Percentiles rank a stretch among this genome's conserved stretches.
Evolutionary conservation across 768 basidiomycete genomes (phyloP).

Genomic region (Serpula lacrymans): DNA sequence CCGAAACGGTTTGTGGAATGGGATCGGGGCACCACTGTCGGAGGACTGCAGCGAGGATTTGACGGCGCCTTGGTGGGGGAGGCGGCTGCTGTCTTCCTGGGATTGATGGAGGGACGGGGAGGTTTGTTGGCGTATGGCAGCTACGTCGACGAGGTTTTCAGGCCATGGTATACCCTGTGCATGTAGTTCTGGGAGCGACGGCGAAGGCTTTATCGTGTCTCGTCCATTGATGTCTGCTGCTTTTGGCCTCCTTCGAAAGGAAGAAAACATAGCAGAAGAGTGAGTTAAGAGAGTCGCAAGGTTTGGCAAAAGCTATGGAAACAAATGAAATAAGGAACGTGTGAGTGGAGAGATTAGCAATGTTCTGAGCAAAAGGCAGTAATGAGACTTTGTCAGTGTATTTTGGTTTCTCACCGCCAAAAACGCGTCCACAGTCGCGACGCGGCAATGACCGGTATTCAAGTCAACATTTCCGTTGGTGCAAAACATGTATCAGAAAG

Average conservation of each 20-base stretch:
- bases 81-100: slow-evolving; percentile 26
- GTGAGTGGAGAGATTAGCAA: slow-evolving; percentile 12
- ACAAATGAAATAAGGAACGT: slow-evolving; percentile 24
- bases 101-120: slow-evolving; percentile 14
- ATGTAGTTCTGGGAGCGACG: slow-evolving; percentile 75
- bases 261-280: slow-evolving; percentile 60
- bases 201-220: slow-evolving; percentile 62
- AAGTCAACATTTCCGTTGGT: no score
- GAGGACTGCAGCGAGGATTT: slow-evolving; percentile 60
- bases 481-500: no score
- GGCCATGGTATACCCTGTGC: slow-evolving; percentile 84
- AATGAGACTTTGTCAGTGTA: slow-evolving; percentile 7
- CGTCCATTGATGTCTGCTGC: slow-evolving; percentile 38
- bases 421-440: slow-evolving; percentile 4
- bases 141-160: slow-evolving; percentile 73
- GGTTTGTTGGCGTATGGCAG: slow-evolving; percentile 54
- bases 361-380: background rate
- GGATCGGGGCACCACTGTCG: slow-evolving; percentile 54
- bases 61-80: slow-evolving; percentile 60
- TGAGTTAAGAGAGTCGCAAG: slow-evolving; percentile 17
- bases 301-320: slow-evolving; percentile 19
- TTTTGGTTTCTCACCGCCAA: background rate
- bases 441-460: slow-evolving; percentile 1
- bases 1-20: slow-evolving; percentile 84
- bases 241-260: slow-evolving; percentile 64